Percentiles rank a stretch among this genome's conserved stretches.
Evolutionary conservation across 495 filamentous ascomycete species (phyloP).

Genomic region (Parathielavia hyrcaniae): DNA sequence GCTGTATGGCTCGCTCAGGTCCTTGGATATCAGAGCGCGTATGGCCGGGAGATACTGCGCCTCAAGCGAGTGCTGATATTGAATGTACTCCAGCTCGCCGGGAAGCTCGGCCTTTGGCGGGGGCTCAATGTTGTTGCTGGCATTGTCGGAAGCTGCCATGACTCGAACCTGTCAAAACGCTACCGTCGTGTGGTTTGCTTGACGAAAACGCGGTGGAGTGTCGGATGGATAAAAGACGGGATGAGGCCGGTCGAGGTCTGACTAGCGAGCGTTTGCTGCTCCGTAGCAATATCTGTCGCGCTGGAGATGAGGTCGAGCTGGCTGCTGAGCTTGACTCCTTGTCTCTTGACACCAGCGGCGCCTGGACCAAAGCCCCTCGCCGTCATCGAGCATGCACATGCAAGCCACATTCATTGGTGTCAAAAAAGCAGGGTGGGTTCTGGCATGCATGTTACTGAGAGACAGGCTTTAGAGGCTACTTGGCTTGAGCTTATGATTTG

Average conservation of each 20-base stretch:
- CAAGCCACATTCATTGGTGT: background rate
- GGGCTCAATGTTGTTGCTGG: constrained; percentile 19
- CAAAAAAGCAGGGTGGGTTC: no score
- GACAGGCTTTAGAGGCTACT: no score
- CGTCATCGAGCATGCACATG: constrained; percentile 6
- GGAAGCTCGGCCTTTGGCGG: constrained; percentile 32
- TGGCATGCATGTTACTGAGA: no score
- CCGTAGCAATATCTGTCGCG: no score
- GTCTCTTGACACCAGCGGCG: no score
- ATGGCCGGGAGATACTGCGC: constrained; percentile 78
- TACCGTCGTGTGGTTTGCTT: no score
- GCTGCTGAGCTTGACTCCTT: no score
- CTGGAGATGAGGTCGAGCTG: background rate
- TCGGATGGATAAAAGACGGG: background rate
- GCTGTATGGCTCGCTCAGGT: constrained; percentile 97
- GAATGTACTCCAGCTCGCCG: constrained; percentile 66
- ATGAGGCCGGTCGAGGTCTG: background rate
- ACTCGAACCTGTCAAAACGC: background rate
- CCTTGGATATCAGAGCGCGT: constrained; percentile 87
- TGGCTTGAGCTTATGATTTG: no score
- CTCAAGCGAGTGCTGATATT: constrained; percentile 75
- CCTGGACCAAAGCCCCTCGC: no score
- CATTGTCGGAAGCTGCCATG: background rate
- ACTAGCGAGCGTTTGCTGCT: no score
- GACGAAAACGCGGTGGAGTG: no score